Base-by-base conservation (phyloP, 2,329 filamentous ascomycete genomes). In the Pseudocercospora ulei region DNA sequence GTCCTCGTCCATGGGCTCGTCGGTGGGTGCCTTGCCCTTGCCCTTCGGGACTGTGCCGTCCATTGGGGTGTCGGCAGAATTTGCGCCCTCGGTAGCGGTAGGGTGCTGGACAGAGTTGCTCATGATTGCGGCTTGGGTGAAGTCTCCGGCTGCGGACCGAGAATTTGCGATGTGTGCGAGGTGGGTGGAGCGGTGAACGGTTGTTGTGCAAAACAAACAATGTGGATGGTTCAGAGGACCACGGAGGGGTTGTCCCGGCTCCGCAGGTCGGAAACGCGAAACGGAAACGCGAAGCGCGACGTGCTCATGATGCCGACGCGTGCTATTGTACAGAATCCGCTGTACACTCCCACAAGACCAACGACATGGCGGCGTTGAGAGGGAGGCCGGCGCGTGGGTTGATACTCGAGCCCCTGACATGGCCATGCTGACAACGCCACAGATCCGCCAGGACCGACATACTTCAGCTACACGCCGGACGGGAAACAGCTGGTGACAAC, bases 401-500 rank as follows among this genome's bases (percentile, higher is more conserved):
- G 3, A 3, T 11, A 14, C 31, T 11, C 24, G 4, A 7, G 9
- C 4, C 5, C 14, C 16, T 13, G 1, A 14, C 4, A 5, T 19
- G 13, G n/a, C 13, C 16, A 23, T 43, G 11, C 38, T 44, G 12
- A 46, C 7, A 6, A 19, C 9, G 34, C 30, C 30, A 16, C 40
- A 78, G 76, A 98, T 63, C 87, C 85, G 2, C 79, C 82, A 38
- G 92, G 92, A 48, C 76, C 78, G 41, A 96, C 92, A 2, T 86
- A 78, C 53, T 78, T 92, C 51, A 75, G 82, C 48, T 96, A 96
- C 64, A 95, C 87, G 1, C 83, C 85, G 4, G 79, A 93, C 61
- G 90, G 92, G 46, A 74, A 73, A 51, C 83, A 82, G 54, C 72
- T 98, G 41, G 76, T 96, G 50, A 96, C 90, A 7, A 87, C 86